Evolutionary conservation across 2,329 filamentous ascomycete genomes (phyloP).

Genomic region (Fusarium sp.): DNA sequence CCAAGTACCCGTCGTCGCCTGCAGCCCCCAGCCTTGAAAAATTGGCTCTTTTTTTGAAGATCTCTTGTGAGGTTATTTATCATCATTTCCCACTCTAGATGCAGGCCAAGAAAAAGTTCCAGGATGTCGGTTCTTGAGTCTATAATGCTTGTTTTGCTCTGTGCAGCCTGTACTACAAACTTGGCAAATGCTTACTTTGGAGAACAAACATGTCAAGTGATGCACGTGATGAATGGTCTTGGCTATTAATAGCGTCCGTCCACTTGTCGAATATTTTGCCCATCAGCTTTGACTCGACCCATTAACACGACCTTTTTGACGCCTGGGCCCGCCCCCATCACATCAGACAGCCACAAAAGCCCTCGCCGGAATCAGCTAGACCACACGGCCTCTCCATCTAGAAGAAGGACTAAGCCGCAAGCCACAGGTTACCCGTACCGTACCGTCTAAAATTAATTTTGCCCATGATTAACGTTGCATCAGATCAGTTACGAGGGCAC

Average conservation of each 20-base stretch:
- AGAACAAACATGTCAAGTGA: not conserved
- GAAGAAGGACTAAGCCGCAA: not conserved
- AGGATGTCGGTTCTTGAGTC: not conserved
- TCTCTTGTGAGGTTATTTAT: not conserved
- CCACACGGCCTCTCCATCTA: not conserved
- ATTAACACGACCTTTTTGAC: not conserved
- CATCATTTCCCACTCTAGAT: not conserved
- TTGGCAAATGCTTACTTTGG: not conserved
- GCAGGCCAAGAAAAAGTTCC: not conserved
- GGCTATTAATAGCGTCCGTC: not conserved
- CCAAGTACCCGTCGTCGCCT: not conserved
- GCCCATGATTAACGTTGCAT: not conserved
- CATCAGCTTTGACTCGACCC: not conserved
- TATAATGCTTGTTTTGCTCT: not conserved
- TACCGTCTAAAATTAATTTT: not conserved
- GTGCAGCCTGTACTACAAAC: not conserved
- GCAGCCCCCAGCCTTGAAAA: not conserved
- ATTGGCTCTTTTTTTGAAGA: not conserved
- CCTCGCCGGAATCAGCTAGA: not conserved
- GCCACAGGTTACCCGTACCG: not conserved
- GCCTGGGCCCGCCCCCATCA: not conserved
- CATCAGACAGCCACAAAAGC: not conserved
- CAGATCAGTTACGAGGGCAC: not conserved
- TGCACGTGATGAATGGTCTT: not conserved
- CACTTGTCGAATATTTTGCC: not conserved